A percentile compares a stretch with the other conserved stretches of the same genome.
These are phyloP conservation scores for Corchorus olitorius DNA, from an alignment of 345 rosid species.

Conservation along the genomic window DNA sequence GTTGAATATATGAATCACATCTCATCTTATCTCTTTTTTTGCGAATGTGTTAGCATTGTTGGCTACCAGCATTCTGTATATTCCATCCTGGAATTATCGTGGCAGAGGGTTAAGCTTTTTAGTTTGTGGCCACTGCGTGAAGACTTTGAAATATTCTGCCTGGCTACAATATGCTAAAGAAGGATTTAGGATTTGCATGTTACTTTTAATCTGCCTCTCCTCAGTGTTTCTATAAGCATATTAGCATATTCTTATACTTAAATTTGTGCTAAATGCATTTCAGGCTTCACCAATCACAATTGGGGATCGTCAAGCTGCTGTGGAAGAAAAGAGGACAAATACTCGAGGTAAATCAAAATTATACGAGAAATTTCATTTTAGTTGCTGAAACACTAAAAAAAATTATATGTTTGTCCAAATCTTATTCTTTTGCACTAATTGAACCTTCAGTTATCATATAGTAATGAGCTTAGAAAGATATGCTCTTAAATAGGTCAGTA, in stretches of 20 bases:
- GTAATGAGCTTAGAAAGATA: conserved; percentile 12
- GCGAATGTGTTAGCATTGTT: too few relatives aligned
- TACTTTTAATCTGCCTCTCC: background rate
- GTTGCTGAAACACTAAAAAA: background rate
- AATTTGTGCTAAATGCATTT: conserved; percentile 22
- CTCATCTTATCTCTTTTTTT: too few relatives aligned
- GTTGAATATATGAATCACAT: too few relatives aligned
- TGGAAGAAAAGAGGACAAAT: conserved; percentile 66
- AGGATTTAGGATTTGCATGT: too few relatives aligned
- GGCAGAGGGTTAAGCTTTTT: too few relatives aligned
- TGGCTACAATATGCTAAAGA: too few relatives aligned
- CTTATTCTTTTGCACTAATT: background rate
- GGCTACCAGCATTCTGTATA: too few relatives aligned
- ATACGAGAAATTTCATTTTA: background rate
- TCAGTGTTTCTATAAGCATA: background rate
- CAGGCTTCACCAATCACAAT: conserved; percentile 59
- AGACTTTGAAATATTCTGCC: too few relatives aligned
- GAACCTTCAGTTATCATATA: background rate
- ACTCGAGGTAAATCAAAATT: conserved; percentile 45
- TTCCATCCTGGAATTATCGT: too few relatives aligned
- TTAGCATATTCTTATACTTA: background rate
- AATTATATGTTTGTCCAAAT: background rate
- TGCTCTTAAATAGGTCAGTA: too few relatives aligned
- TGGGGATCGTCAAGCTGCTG: conserved; percentile 47
- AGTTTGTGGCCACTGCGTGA: too few relatives aligned